These are phyloP conservation scores for Aspergillus latus DNA, from an alignment of 2,329 filamentous ascomycete genomes.

Conservation along the genomic window DNA sequence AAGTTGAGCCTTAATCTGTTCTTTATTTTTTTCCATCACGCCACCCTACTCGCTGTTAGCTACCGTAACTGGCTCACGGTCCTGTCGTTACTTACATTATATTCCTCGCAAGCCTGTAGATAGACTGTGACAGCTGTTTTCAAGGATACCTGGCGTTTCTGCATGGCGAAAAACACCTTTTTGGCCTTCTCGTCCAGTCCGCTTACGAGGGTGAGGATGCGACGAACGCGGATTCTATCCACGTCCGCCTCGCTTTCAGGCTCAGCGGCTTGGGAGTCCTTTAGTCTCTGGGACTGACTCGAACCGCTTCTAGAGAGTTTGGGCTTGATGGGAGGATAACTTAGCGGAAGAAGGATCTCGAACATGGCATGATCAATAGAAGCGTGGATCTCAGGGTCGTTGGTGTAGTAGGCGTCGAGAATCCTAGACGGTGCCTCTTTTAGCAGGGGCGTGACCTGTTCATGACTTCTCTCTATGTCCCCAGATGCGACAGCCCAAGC, in stretches of 20 bases:
- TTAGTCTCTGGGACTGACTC: constrained; percentile 58
- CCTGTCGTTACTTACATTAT: constrained; percentile 56
- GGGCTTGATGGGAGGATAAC: constrained; percentile 70
- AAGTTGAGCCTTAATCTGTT: constrained; percentile 67
- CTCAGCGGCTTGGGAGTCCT: constrained; percentile 37
- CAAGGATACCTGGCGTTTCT: constrained; percentile 72
- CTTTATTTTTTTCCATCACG: constrained; percentile 67
- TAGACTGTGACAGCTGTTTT: constrained; percentile 73
- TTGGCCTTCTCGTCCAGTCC: constrained; percentile 76
- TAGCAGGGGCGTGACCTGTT: constrained; percentile 71
- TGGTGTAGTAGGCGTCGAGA: constrained; percentile 84
- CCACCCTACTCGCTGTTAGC: constrained; percentile 58
- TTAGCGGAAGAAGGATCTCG: constrained; percentile 85
- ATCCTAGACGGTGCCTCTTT: constrained; percentile 81
- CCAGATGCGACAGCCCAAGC: constrained; percentile 93
- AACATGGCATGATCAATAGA: constrained; percentile 81
- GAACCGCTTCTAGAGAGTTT: constrained; percentile 49
- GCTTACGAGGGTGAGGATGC: constrained; percentile 78
- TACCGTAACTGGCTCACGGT: neutral
- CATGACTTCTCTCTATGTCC: constrained; percentile 80
- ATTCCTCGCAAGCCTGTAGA: constrained; percentile 79
- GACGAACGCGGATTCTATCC: constrained; percentile 72
- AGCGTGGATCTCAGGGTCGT: constrained; percentile 81
- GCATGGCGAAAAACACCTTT: constrained; percentile 84
- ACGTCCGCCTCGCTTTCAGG: constrained; percentile 42